phyloP scores from a whole-genome alignment of 768 basidiomycete genomes.

The Pilatotrama ljubarskyi region DNA sequence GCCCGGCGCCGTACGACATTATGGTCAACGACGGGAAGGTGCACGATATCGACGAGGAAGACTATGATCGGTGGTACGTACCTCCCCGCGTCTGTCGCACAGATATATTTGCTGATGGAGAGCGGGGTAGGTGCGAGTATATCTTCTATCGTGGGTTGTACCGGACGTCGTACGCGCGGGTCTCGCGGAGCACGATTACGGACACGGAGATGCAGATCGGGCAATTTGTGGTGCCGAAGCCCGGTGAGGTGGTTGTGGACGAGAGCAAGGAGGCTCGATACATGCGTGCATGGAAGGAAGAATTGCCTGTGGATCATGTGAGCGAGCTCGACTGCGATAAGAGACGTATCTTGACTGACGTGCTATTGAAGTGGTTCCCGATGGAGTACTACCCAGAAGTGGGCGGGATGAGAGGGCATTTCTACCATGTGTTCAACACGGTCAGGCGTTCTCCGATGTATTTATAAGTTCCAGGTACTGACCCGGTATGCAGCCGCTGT shows the following conservation, averaged over 20 bases:
- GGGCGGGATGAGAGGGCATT: constrained; percentile 69
- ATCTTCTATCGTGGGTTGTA: constrained; percentile 82
- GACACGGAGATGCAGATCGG: constrained; percentile 91
- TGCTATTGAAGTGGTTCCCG: constrained; percentile 69
- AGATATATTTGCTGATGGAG: not conserved
- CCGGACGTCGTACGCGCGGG: constrained; percentile 77
- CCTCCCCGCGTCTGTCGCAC: not conserved
- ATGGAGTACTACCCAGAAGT: constrained; percentile 62
- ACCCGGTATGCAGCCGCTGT: constrained; percentile 34
- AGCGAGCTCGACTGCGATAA: constrained; percentile 22
- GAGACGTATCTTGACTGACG: not conserved
- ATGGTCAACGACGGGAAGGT: constrained; percentile 76
- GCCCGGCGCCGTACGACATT: constrained; percentile 76
- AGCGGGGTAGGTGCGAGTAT: constrained; percentile 75
- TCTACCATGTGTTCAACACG: constrained; percentile 75
- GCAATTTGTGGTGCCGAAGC: constrained; percentile 74
- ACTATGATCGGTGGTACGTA: constrained; percentile 66
- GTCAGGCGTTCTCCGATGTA: constrained; percentile 39
- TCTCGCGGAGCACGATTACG: constrained; percentile 82
- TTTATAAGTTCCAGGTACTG: not conserved
- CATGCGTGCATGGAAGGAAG: constrained; percentile 63
- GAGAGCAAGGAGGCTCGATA: constrained; percentile 66
- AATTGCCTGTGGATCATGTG: constrained; percentile 64
- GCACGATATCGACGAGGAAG: constrained; percentile 76
- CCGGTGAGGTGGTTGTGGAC: constrained; percentile 53